Evolutionary conservation across 768 basidiomycete genomes (phyloP), one percentile per base, ranked within the genome.

Genomic region (Gyrodon lividus): DNA sequence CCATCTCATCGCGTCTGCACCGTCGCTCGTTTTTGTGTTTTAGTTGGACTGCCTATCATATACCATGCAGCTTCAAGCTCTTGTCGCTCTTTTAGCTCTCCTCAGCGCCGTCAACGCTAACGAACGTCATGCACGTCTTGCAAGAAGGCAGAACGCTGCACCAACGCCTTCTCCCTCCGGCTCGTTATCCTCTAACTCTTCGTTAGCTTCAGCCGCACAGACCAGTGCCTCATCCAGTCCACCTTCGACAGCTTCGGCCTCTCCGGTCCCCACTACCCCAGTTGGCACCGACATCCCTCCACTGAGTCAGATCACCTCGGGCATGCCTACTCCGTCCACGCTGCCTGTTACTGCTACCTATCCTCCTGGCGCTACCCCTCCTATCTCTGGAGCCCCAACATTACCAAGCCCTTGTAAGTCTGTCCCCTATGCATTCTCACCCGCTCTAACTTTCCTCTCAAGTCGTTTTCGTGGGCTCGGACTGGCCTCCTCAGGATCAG

Each of bases 401-500:
- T 71, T 93, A 9, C 92, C 92, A 0, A 72, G 78, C 0, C 65
- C 76, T n/a, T 83, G 87, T 87, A 66, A 52, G 78, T 70, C 2
- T 6, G 28, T 30, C 6, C 38, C 5, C 10, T 2, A 0, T 31
- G 13, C 13, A 24, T 10, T 22, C 9, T 31, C 2, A 14, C 1
- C 0, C 16, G 13, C 40, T 23, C 19, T 6, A 2, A 24, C 1
- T 41, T 14, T 4, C 4, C 30, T 54, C 60, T 52, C 28, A 20
- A 84, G 81, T 81, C 58, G 70, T 75, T 22, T 79, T 76, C 63
- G 50, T 59, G n/a, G 47, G 66, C 0, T 70, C 69, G 3, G 63
- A 78, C 16, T 91, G 86, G 84, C 89, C 89, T 0, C 30, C 67
- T 1, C 77, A 82, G 59, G 88, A 91, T 60, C 70, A 72, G 20